Evolutionary conservation across 2,329 filamentous ascomycete species (phyloP), one percentile per base, ranked within the genome.

Genomic region (Fusarium armeniacum): DNA sequence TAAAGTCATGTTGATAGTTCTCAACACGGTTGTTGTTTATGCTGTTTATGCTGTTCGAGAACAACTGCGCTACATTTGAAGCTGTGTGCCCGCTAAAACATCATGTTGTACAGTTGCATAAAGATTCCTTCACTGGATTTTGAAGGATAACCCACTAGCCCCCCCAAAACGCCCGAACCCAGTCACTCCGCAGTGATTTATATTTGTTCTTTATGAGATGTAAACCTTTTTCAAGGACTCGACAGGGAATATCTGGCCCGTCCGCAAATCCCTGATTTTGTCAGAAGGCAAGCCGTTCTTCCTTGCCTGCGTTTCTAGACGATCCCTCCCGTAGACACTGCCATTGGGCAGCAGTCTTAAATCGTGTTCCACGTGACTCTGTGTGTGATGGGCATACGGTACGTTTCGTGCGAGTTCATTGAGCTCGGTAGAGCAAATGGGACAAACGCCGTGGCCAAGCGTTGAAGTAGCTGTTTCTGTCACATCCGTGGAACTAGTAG

Each of bases 341-440:
- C 92, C 91, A 78, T 97, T 98, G 26, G 96, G 96, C 58, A 99
- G 81, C 44, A 98, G 87, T 22, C 97, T 87, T 1, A 96, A 87
- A 76, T 98, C 94, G 46, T 89, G 89, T 77, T 97, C 95, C 32
- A 98, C 93, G 66, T 93, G 92, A 77, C 93, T 97, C 84, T 97
- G 97, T 32, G 92, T 94, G 79, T 99, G 96, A 76, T 97, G 92
- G 4, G 96, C 96, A 75, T 98, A 98, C 1, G 96, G 96, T 45
- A 99, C 92, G 73, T 91, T 90, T 53, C 91, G 86, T 3, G 96
- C 95, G 35, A 99, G 87, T 75, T 94, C 92, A 78, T 98, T 98
- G 58, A 99, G 87, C 81, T 99, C 96, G 1, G 92, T 96, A 49
- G 92, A 96, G 83, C 96, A 99, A 76, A 99, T 98, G 5, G 96